Conservation (phyloP, 129 eudicot genomes). For the Ambrosia artemisiifolia region DNA sequence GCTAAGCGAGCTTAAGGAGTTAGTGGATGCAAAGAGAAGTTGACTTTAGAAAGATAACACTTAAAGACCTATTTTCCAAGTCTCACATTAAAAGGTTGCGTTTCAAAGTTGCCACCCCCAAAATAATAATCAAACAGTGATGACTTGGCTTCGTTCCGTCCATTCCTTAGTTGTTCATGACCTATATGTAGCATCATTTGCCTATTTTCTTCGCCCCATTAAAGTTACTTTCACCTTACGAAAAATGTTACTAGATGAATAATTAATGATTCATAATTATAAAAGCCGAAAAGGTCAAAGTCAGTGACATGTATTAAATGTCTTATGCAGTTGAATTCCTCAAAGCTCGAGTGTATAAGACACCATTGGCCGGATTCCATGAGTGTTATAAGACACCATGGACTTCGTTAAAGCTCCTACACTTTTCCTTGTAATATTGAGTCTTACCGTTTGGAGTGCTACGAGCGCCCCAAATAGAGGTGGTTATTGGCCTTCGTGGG, state of each 20-base stretch:
- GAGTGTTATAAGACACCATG: constrained; percentile 16
- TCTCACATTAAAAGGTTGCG: not conserved
- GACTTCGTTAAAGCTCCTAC: constrained; percentile 12
- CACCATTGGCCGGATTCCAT: constrained; percentile 3
- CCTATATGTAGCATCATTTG: not conserved
- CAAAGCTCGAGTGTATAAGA: not conserved
- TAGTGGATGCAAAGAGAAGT: not conserved
- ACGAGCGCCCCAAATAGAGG: constrained; percentile 37
- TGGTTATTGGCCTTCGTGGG: constrained; percentile 70
- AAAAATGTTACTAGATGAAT: not conserved
- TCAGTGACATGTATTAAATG: not conserved
- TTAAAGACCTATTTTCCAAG: not conserved
- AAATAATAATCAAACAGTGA: not conserved
- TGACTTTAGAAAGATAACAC: not conserved
- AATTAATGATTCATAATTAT: not conserved
- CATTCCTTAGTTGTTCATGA: not conserved
- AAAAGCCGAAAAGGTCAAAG: not conserved
- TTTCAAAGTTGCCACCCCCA: not conserved
- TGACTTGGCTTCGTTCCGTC: not conserved
- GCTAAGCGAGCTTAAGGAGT: not conserved
- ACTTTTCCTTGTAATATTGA: constrained; percentile 18
- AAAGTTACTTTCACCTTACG: not conserved
- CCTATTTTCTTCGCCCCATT: not conserved
- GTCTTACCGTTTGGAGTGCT: constrained; percentile 7
- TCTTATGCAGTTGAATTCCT: not conserved